These are phyloP conservation scores for Fusarium sp. DNA, from an alignment of 2,329 filamentous ascomycete species.

Conservation along the genomic window DNA sequence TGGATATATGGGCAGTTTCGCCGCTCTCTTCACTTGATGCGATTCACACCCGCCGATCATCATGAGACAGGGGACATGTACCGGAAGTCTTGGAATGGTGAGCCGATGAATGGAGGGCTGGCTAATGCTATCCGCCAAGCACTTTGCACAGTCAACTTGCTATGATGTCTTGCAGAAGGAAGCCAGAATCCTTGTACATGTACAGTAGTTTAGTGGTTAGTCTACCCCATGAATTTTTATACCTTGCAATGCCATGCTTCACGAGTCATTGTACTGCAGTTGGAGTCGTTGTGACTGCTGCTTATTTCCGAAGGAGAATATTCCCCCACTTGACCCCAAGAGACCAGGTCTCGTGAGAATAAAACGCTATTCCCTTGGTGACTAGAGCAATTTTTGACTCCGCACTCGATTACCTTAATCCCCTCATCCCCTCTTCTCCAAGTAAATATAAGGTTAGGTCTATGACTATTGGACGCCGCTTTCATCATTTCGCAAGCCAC, in stretches of 20 bases:
- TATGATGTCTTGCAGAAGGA: not conserved
- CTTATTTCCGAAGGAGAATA: not conserved
- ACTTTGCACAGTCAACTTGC: not conserved
- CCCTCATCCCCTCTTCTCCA: not conserved
- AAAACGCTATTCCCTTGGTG: not conserved
- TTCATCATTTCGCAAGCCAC: slow-evolving; percentile 9
- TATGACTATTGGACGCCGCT: not conserved
- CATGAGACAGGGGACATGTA: fast-evolving
- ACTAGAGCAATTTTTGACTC: not conserved
- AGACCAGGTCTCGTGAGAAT: not conserved
- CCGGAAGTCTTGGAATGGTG: fast-evolving
- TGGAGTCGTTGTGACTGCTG: not conserved
- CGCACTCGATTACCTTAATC: not conserved
- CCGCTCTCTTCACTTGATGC: not conserved
- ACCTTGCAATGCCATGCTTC: not conserved
- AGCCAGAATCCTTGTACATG: not conserved
- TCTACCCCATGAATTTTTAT: not conserved
- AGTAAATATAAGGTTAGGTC: not conserved
- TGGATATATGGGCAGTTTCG: not conserved
- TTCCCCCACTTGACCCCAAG: not conserved
- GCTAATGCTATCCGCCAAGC: not conserved
- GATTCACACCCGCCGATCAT: not conserved
- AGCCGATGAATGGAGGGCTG: not conserved
- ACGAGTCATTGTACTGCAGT: not conserved
- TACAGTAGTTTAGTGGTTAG: not conserved